phyloP scores from a whole-genome alignment of 2,329 filamentous ascomycete species.

The Monilinia fructicola region DNA sequence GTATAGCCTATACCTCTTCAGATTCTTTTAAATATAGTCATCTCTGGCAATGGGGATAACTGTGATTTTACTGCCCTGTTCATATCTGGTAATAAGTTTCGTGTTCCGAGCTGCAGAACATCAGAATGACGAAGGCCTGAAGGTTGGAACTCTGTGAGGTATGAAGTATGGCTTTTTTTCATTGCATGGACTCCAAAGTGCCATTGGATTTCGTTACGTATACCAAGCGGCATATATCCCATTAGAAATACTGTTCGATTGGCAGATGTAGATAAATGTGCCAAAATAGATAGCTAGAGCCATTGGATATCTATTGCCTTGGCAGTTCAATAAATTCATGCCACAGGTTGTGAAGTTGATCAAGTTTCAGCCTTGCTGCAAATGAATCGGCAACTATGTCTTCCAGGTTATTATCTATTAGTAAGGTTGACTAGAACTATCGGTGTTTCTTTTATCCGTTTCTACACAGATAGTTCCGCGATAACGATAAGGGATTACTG shows the following conservation, averaged over 20 bases:
- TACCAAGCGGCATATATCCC: not conserved
- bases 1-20: not conserved
- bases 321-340: not conserved
- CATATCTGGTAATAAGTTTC: not conserved
- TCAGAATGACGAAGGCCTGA: not conserved
- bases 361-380: slow-evolving; percentile 4
- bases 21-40: not conserved
- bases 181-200: not conserved
- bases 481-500: slow-evolving; percentile 11
- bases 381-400: too few relatives aligned
- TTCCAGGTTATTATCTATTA: too few relatives aligned
- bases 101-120: not conserved
- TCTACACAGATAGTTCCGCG: not conserved
- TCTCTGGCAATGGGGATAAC: not conserved
- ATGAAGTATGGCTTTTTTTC: not conserved
- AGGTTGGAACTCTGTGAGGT: not conserved
- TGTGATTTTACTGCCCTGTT: too few relatives aligned
- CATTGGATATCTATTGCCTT: not conserved
- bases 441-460: not conserved
- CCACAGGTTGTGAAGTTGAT: too few relatives aligned
- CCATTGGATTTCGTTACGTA: not conserved
- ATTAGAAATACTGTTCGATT: not conserved
- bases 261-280: not conserved
- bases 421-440: too few relatives aligned
- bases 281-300: not conserved